Evolutionary conservation across 2,329 filamentous ascomycete species (phyloP).

Genomic region (Gaeumannomyces tritici): DNA sequence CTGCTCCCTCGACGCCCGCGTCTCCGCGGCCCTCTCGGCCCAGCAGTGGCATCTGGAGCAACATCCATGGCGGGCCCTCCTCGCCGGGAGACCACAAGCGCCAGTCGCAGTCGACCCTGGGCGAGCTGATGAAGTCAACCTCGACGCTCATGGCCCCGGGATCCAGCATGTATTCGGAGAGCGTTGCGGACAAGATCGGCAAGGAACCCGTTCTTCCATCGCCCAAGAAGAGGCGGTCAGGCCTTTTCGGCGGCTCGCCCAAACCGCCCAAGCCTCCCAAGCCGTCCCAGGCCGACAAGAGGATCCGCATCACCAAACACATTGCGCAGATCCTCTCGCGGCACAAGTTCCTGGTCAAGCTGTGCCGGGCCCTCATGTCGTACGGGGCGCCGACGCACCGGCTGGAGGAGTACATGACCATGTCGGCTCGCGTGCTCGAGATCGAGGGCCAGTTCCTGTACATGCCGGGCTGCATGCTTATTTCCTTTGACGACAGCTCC

Average conservation of each 20-base stretch:
- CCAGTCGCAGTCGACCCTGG: background rate
- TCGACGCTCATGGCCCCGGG: constrained; percentile 34
- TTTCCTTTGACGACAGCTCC: constrained; percentile 69
- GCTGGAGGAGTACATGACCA: constrained; percentile 83
- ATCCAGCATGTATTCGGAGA: background rate
- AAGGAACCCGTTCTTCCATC: constrained; percentile 13
- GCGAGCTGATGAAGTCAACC: constrained; percentile 30
- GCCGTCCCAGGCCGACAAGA: constrained; percentile 12
- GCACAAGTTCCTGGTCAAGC: constrained; percentile 73
- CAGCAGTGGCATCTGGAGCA: background rate
- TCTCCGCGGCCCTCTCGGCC: constrained; percentile 1
- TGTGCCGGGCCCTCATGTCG: constrained; percentile 80
- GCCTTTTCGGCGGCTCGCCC: background rate
- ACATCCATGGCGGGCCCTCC: background rate
- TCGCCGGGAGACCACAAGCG: background rate
- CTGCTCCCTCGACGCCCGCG: background rate
- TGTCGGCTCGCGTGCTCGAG: constrained; percentile 80
- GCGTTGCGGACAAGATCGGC: constrained; percentile 29
- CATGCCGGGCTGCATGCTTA: constrained; percentile 86
- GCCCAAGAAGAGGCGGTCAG: background rate
- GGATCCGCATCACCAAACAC: constrained; percentile 41
- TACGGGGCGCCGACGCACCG: constrained; percentile 88
- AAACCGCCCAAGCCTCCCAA: background rate
- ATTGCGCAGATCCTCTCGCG: constrained; percentile 64
- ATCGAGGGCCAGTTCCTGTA: constrained; percentile 88